phyloP scores from a whole-genome alignment of 1,284 basidiomycete genomes.

The Malassezia nana region DNA sequence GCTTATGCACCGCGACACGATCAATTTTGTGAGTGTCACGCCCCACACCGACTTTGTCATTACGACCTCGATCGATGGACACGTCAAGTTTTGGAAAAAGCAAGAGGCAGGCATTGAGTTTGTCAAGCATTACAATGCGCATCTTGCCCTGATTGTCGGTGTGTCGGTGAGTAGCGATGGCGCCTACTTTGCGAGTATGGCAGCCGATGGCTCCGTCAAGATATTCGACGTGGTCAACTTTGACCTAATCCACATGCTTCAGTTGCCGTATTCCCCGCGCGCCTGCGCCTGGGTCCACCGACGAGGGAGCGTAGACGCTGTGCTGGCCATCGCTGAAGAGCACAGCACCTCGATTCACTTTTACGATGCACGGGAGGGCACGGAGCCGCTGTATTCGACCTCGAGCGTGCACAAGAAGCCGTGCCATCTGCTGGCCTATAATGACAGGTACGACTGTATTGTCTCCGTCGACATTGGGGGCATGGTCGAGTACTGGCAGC shows the following conservation, averaged over 20 bases:
- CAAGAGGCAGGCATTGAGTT: conserved; percentile 58
- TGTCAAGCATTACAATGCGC: conserved; percentile 59
- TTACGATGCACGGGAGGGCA: conserved; percentile 82
- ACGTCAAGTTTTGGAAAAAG: conserved; percentile 98
- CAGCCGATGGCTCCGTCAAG: conserved; percentile 57
- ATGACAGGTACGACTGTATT: conserved; percentile 76
- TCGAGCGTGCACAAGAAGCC: conserved; percentile 71
- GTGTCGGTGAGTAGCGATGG: conserved; percentile 86
- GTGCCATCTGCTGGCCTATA: conserved; percentile 88
- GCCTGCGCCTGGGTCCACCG: conserved; percentile 49
- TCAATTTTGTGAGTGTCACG: conserved; percentile 65
- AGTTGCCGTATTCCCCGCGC: conserved; percentile 66
- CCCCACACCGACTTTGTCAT: conserved; percentile 62
- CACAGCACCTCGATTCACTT: conserved; percentile 66
- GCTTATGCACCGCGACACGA: conserved; percentile 92
- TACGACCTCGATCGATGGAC: conserved; percentile 88
- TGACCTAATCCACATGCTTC: conserved; percentile 99
- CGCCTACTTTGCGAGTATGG: conserved; percentile 69
- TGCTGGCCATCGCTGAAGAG: conserved; percentile 73
- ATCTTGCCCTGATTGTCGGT: conserved; percentile 67
- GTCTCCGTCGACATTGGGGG: conserved; percentile 89
- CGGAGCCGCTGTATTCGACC: conserved; percentile 63
- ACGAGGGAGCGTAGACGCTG: conserved; percentile 71
- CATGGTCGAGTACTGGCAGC: conserved; percentile 96
- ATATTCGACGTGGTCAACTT: conserved; percentile 97